Conservation (phyloP, 495 filamentous ascomycete genomes). For the Aspergillus egyptiacus region DNA sequence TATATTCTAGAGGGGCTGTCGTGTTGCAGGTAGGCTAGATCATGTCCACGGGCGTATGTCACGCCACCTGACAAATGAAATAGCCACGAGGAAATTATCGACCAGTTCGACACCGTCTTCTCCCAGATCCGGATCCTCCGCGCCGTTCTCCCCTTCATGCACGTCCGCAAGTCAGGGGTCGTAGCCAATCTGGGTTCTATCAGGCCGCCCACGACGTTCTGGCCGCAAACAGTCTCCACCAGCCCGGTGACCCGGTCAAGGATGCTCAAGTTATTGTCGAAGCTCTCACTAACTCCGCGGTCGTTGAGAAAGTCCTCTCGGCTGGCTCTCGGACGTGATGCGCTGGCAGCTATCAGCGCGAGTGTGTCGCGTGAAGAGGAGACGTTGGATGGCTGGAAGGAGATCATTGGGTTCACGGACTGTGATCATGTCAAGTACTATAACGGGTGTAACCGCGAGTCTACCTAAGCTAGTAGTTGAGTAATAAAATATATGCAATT, state of each 20-base stretch:
- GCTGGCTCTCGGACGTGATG: slow-evolving; percentile 44
- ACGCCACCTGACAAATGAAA: background rate
- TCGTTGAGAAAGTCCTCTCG: slow-evolving; percentile 34
- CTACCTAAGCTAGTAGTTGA: too few species aligned
- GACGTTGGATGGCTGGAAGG: slow-evolving; percentile 36
- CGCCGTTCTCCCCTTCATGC: slow-evolving; percentile 44
- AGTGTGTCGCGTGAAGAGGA: slow-evolving; percentile 29
- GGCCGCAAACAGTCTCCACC: slow-evolving; percentile 17
- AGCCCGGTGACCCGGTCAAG: slow-evolving; percentile 46
- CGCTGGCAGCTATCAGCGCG: slow-evolving; percentile 23
- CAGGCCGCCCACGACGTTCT: slow-evolving; percentile 11
- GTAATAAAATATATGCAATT: too few species aligned
- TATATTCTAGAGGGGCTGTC: slow-evolving; percentile 28
- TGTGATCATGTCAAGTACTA: slow-evolving; percentile 13
- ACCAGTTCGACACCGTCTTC: slow-evolving; percentile 28
- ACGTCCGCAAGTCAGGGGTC: slow-evolving; percentile 35
- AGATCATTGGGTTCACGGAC: slow-evolving; percentile 10
- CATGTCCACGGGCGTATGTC: background rate
- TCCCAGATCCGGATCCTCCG: slow-evolving; percentile 37
- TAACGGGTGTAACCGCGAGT: too few species aligned
- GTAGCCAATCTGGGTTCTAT: slow-evolving; percentile 37
- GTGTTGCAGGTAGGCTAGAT: slow-evolving; percentile 9
- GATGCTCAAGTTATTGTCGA: slow-evolving; percentile 43
- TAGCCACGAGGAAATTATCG: slow-evolving; percentile 2
- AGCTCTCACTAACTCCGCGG: slow-evolving; percentile 38